A percentile compares a stretch with the other conserved stretches of the same genome.
These are phyloP conservation scores for Cicer arietinum DNA, from an alignment of 306 rosid genomes.

Conservation along the genomic window DNA sequence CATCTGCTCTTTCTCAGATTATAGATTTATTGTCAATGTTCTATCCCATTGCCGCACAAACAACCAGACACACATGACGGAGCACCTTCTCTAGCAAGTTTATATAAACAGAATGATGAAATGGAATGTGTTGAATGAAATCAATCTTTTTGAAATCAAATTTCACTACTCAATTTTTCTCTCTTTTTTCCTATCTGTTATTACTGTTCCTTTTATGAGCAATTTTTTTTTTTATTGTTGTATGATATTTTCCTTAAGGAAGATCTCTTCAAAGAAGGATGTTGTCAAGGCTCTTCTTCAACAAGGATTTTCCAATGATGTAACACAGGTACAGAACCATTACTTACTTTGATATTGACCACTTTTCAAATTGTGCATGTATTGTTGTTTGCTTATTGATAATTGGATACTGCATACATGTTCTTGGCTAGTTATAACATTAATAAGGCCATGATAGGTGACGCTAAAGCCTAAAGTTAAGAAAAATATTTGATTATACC, in stretches of 20 bases:
- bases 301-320: slow-evolving; percentile 86
- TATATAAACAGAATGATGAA: slow-evolving; percentile 3
- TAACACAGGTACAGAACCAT: slow-evolving; percentile 74
- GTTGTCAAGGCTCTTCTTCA: slow-evolving; percentile 65
- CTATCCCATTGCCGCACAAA: neutral
- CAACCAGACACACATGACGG: neutral
- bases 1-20: neutral
- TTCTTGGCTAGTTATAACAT: slow-evolving; percentile 22
- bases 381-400: slow-evolving; percentile 36
- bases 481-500: slow-evolving; percentile 5
- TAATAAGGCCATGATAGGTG: slow-evolving; percentile 10
- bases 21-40: neutral
- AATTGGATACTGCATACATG: slow-evolving; percentile 22
- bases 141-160: neutral
- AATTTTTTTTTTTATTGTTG: slow-evolving; percentile 10
- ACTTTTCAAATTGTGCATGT: slow-evolving; percentile 16
- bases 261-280: slow-evolving; percentile 80
- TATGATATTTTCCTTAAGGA: slow-evolving; percentile 39
- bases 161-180: neutral
- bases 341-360: slow-evolving; percentile 9
- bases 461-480: slow-evolving; percentile 4
- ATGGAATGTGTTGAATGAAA: neutral
- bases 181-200: neutral
- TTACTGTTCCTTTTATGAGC: slow-evolving; percentile 31
- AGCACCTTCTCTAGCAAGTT: neutral